phyloP scores from a whole-genome alignment of 768 basidiomycete species.

The Suillus subaureus region DNA sequence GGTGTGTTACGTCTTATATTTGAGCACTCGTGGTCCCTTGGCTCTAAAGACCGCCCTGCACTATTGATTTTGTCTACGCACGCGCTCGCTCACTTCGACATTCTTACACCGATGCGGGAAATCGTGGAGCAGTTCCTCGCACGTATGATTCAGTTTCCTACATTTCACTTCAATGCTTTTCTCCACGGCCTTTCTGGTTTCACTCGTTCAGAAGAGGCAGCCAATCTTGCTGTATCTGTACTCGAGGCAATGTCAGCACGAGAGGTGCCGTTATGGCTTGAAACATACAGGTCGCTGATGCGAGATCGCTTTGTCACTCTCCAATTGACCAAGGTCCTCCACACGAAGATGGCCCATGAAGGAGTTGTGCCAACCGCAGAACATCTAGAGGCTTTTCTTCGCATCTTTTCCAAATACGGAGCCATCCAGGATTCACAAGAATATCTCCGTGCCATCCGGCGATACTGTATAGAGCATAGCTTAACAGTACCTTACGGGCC shows the following conservation, averaged over 20 bases:
- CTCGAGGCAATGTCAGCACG: slow-evolving; percentile 51
- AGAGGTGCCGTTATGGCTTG: slow-evolving; percentile 39
- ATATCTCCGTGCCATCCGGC: slow-evolving; percentile 44
- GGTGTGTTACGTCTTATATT: slow-evolving; percentile 47
- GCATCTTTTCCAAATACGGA: slow-evolving; percentile 48
- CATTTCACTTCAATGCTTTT: slow-evolving; percentile 52
- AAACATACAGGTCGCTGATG: slow-evolving; percentile 49
- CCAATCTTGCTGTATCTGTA: slow-evolving; percentile 42
- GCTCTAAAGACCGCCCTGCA: slow-evolving; percentile 40
- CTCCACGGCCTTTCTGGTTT: slow-evolving; percentile 53
- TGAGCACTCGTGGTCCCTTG: slow-evolving; percentile 36
- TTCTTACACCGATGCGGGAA: slow-evolving; percentile 48
- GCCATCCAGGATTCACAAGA: slow-evolving; percentile 42
- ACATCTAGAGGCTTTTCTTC: slow-evolving; percentile 53
- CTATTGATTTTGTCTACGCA: slow-evolving; percentile 49
- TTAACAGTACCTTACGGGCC: slow-evolving; percentile 25
- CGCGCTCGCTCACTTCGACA: slow-evolving; percentile 51
- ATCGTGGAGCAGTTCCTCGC: slow-evolving; percentile 46
- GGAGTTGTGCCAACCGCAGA: slow-evolving; percentile 40
- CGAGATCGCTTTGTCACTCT: slow-evolving; percentile 53
- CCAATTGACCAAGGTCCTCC: slow-evolving; percentile 51
- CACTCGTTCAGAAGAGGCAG: slow-evolving; percentile 40
- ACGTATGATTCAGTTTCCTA: slow-evolving; percentile 19
- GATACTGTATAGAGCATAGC: slow-evolving; percentile 21
- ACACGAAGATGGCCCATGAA: slow-evolving; percentile 42